Conservation (phyloP, 2,329 filamentous ascomycete genomes). For the Fusarium bactridioides region DNA sequence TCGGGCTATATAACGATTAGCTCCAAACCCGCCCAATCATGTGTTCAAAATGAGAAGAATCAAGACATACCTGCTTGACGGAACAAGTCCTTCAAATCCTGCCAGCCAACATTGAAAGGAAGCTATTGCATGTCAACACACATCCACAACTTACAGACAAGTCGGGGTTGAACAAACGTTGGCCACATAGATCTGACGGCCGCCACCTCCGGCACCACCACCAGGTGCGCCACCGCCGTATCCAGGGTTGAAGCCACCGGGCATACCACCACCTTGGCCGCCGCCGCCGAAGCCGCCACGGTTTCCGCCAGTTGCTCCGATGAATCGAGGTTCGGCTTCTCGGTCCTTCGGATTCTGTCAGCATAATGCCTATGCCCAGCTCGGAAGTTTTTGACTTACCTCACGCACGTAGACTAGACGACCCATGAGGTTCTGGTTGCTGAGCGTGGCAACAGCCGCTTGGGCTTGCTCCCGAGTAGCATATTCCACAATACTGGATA, state of each 20-base stretch:
- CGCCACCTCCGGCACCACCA: slow-evolving; percentile 58
- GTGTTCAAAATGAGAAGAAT: neutral
- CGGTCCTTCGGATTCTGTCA: slow-evolving; percentile 72
- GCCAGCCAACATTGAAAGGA: slow-evolving; percentile 97
- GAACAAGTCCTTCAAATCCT: slow-evolving; percentile 98
- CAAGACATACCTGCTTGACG: slow-evolving; percentile 86
- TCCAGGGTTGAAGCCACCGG: slow-evolving; percentile 66
- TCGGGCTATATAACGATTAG: slow-evolving; percentile 50
- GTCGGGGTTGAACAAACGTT: slow-evolving; percentile 78
- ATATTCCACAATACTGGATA: slow-evolving; percentile 97
- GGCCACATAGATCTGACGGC: slow-evolving; percentile 94
- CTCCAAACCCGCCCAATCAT: neutral
- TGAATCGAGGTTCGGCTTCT: slow-evolving; percentile 97
- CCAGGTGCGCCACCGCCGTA: slow-evolving; percentile 60
- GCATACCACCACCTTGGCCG: slow-evolving; percentile 54
- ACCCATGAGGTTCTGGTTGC: slow-evolving; percentile 99
- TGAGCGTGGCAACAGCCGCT: slow-evolving; percentile 94
- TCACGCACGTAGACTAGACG: slow-evolving; percentile 98
- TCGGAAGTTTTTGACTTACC: slow-evolving; percentile 60
- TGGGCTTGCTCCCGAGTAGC: slow-evolving; percentile 99
- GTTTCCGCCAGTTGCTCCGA: slow-evolving; percentile 71
- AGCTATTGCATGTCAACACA: slow-evolving; percentile 66
- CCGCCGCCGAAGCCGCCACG: slow-evolving; percentile 67
- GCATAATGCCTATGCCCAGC: neutral
- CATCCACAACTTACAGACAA: slow-evolving; percentile 11